phyloP scores from a whole-genome alignment of 106 monocot genomes.

The Allium cepa region DNA sequence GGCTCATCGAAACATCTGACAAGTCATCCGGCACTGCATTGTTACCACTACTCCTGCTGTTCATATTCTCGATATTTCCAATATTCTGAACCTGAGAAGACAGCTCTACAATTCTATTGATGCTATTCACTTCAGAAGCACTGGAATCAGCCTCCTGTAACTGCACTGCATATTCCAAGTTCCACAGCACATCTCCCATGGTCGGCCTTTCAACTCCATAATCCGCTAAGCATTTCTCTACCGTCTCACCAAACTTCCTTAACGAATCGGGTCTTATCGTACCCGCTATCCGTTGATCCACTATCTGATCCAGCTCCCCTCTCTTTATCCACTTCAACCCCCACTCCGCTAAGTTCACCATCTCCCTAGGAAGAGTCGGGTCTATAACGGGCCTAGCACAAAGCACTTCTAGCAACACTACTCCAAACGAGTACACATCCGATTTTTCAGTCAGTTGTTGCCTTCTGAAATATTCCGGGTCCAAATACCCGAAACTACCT shows the following conservation, averaged over 20 bases:
- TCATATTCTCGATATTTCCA: not conserved
- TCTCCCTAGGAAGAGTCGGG: slow-evolving; percentile 59
- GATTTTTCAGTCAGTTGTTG: slow-evolving; percentile 75
- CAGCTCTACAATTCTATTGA: slow-evolving; percentile 30
- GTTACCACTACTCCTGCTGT: not conserved
- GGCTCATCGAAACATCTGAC: slow-evolving; percentile 65
- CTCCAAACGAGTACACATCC: slow-evolving; percentile 73
- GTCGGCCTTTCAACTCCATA: slow-evolving; percentile 54
- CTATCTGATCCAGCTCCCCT: slow-evolving; percentile 45
- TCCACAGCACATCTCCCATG: slow-evolving; percentile 75
- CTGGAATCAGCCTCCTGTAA: slow-evolving; percentile 41
- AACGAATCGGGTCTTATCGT: slow-evolving; percentile 45
- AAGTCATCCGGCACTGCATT: slow-evolving; percentile 15
- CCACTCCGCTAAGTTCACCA: slow-evolving; percentile 85
- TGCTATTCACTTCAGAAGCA: slow-evolving; percentile 31
- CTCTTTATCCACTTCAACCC: slow-evolving; percentile 42
- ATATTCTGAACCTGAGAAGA: slow-evolving; percentile 21
- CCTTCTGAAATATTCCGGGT: slow-evolving; percentile 71
- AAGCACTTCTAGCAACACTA: slow-evolving; percentile 65
- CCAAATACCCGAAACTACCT: slow-evolving; percentile 82
- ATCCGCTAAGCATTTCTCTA: slow-evolving; percentile 68
- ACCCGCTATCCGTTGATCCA: slow-evolving; percentile 32
- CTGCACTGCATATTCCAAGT: slow-evolving; percentile 57
- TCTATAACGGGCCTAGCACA: slow-evolving; percentile 71
- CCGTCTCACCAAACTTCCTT: slow-evolving; percentile 52